Evolutionary conservation across 768 basidiomycete genomes (phyloP), one percentile per base, ranked within the genome.

Genomic region (Gyrodon lividus): DNA sequence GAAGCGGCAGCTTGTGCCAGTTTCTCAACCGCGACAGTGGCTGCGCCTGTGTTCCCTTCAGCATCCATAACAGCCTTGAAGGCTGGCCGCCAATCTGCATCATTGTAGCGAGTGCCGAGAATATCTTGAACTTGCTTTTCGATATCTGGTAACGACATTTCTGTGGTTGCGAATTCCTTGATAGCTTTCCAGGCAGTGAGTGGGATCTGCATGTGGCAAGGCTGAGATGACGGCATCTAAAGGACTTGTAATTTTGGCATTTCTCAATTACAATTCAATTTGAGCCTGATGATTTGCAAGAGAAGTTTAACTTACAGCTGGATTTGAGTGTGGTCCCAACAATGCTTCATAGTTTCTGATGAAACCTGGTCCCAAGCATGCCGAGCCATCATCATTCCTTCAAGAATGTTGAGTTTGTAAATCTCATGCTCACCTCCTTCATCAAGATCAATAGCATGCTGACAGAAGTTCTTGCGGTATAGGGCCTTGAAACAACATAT

Each of bases 401-500:
- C 60, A 14, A 73, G 24, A 26, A 26, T 26, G 7, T 26, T 26
- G 66, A 19, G 67, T 39, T 72, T 67, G 56, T 71, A 75, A 28
- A 74, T 70, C 8, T 73, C 57, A 2, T 17, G 1, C 28, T 63
- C 61, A 8, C 59, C 69, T n/a, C 58, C 62, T 37, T 30, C 30
- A 30, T 30, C 30, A 30, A 30, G 30, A 6, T 30, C 30, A 30
- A 30, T 30, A 22, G 69, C 67, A 7, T 58, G 50, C 6, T 24
- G 12, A 45, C 63, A 65, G 46, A 70, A 71, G 2, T 38, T 43
- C 2, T 41, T 26, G 2, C 59, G 54, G 44, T 75, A 74, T 31
- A 66, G 56, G 1, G 72, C 72, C 57, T 72, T 74, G 57, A 71
- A 65, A 59, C 73, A 70, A 7, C 24, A 12, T 16, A 39, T 48